A percentile compares a stretch with the other conserved stretches of the same genome.
Evolutionary conservation across 2,329 filamentous ascomycete genomes (phyloP).

Genomic region (Intubia oerlemansii): DNA sequence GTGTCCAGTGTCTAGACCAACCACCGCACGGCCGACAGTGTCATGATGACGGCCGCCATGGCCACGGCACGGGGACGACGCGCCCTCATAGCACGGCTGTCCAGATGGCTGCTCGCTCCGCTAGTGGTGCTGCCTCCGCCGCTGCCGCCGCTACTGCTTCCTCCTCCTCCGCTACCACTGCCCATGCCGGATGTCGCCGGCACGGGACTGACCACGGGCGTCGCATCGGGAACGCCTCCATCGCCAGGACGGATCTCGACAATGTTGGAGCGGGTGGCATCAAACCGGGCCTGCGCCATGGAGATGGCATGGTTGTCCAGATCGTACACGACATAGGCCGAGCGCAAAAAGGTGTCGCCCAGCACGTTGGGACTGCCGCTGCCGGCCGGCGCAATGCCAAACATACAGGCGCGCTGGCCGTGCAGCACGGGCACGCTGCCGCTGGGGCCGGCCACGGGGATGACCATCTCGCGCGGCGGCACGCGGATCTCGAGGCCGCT

Average conservation of each 20-base stretch:
- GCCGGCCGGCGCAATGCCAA: constrained; percentile 41
- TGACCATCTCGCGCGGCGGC: constrained; percentile 34
- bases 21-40: too few species aligned
- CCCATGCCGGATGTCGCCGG: constrained; percentile 23
- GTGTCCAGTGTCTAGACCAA: too few species aligned
- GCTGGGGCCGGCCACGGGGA: constrained; percentile 24
- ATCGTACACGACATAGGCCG: constrained; percentile 58
- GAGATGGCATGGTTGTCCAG: constrained; percentile 50
- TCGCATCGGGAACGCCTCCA: constrained; percentile 30
- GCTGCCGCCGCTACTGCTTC: background rate
- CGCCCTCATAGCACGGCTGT: too few species aligned
- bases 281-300: constrained; percentile 44
- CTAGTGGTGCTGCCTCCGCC: background rate
- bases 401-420: constrained; percentile 36
- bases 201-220: constrained; percentile 24
- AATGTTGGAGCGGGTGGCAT: constrained; percentile 27
- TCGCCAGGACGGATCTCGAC: constrained; percentile 31
- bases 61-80: background rate
- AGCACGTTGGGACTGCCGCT: constrained; percentile 36
- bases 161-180: background rate
- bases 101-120: too few species aligned
- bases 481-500: constrained; percentile 31
- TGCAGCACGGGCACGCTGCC: constrained; percentile 31
- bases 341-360: constrained; percentile 55
- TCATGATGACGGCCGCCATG: background rate